Percentiles rank a stretch among this genome's conserved stretches.
Conservation (phyloP, 371 early-diverging fungal species). For the Parasitella parasitica region DNA sequence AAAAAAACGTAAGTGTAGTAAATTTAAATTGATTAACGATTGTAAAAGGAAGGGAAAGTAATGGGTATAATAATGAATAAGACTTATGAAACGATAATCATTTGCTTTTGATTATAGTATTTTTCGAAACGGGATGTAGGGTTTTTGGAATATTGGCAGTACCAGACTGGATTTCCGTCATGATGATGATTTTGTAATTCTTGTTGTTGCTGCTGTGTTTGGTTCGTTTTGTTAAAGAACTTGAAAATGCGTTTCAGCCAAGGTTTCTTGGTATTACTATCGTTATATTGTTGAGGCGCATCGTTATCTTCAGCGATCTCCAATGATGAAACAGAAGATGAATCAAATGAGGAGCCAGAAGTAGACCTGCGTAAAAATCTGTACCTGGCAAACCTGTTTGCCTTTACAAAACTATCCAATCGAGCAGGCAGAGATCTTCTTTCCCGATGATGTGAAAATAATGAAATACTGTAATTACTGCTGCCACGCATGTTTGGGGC, state of each 20-base stretch:
- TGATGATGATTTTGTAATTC: no score
- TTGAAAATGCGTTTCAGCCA: constrained; percentile 18
- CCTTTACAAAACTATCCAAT: background rate
- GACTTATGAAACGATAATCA: background rate
- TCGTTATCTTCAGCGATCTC: background rate
- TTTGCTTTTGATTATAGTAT: constrained; percentile 5
- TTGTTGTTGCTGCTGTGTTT: background rate
- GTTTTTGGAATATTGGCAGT: constrained; percentile 15
- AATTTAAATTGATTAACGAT: background rate
- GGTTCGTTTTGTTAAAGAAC: constrained; percentile 7
- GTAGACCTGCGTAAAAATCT: constrained; percentile 1
- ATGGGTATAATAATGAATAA: background rate
- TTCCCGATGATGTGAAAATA: background rate
- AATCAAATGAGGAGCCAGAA: background rate
- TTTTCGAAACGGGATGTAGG: constrained; percentile 7
- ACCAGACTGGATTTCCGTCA: constrained; percentile 9
- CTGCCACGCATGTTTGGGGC: background rate
- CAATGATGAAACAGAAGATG: background rate
- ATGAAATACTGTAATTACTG: background rate
- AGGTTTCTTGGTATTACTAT: constrained; percentile 1
- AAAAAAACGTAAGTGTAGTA: background rate
- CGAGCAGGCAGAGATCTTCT: constrained; percentile 12
- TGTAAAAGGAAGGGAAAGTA: background rate
- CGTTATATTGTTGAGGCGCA: background rate
- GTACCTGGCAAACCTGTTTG: background rate